Evolutionary conservation across 208 protist species (phyloP).

Genomic region (Vickermania spadyakhi): DNA sequence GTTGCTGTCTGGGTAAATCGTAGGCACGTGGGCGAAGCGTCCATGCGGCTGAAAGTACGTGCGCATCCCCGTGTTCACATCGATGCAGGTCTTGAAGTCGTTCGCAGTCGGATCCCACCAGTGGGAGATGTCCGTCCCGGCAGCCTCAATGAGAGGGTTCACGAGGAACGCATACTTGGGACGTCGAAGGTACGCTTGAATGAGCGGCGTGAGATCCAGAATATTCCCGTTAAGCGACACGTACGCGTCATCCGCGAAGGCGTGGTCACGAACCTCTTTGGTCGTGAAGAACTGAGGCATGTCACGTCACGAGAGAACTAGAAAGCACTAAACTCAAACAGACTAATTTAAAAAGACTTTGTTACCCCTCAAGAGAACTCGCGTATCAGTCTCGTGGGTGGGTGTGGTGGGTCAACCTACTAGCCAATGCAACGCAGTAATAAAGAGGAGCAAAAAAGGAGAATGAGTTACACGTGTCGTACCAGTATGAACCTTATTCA

Average conservation of each 20-base stretch:
- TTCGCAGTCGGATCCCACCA: conserved; percentile 76
- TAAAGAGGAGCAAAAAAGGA: too few relatives aligned
- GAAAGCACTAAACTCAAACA: too few relatives aligned
- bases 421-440: too few relatives aligned
- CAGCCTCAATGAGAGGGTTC: conserved; percentile 71
- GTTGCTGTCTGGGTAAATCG: conserved; percentile 65
- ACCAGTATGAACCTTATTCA: too few relatives aligned
- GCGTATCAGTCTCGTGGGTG: too few relatives aligned
- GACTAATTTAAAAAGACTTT: too few relatives aligned
- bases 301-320: too few relatives aligned
- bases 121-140: conserved; percentile 88
- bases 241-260: conserved; percentile 81
- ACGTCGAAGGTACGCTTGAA: conserved; percentile 42
- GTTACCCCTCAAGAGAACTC: too few relatives aligned
- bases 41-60: conserved; percentile 84
- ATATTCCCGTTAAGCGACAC: conserved; percentile 86
- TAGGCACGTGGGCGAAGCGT: conserved; percentile 84
- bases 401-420: too few relatives aligned
- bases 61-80: conserved; percentile 72
- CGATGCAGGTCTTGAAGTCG: conserved; percentile 79
- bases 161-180: conserved; percentile 45
- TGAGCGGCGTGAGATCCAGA: conserved; percentile 82
- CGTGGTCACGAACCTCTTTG: conserved; percentile 86
- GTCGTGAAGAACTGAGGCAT: conserved; percentile 85
- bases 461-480: too few relatives aligned